Conservation (phyloP, 2,329 filamentous ascomycete species). For the Fusarium siculi region DNA sequence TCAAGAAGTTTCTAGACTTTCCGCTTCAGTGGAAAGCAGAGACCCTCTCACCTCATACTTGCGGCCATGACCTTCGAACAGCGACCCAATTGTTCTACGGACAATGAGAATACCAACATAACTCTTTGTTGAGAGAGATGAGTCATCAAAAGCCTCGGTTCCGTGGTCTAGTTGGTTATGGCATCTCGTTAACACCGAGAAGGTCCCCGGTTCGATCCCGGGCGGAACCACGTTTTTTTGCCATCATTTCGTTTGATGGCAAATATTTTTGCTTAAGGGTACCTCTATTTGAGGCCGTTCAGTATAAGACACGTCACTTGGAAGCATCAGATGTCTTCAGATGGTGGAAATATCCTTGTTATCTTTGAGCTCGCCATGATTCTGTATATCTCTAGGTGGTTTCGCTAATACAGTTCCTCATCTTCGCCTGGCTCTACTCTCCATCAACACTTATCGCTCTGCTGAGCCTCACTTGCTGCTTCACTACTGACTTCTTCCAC, state of each 20-base stretch:
- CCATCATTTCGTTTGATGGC: background rate
- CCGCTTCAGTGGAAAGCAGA: background rate
- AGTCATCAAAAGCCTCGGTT: background rate
- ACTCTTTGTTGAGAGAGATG: rapidly evolving
- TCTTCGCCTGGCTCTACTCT: background rate
- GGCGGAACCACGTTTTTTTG: slow-evolving; percentile 3
- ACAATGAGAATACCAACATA: rapidly evolving
- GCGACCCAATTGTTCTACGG: background rate
- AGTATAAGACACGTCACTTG: background rate
- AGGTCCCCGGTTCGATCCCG: slow-evolving; percentile 20
- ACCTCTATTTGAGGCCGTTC: rapidly evolving
- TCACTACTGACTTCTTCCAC: background rate
- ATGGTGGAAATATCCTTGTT: background rate
- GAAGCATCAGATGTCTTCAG: background rate
- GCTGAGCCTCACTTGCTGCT: background rate
- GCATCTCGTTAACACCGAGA: slow-evolving; percentile 13
- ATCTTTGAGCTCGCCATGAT: background rate
- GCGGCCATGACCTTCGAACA: no score
- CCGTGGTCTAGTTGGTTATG: slow-evolving; percentile 17
- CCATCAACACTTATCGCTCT: background rate
- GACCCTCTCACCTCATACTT: background rate
- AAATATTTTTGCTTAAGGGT: background rate
- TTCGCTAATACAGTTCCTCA: background rate
- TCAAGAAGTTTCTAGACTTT: background rate
- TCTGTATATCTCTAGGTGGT: background rate